Conservation (phyloP, 495 filamentous ascomycete species). For the Tricharina praecox region DNA sequence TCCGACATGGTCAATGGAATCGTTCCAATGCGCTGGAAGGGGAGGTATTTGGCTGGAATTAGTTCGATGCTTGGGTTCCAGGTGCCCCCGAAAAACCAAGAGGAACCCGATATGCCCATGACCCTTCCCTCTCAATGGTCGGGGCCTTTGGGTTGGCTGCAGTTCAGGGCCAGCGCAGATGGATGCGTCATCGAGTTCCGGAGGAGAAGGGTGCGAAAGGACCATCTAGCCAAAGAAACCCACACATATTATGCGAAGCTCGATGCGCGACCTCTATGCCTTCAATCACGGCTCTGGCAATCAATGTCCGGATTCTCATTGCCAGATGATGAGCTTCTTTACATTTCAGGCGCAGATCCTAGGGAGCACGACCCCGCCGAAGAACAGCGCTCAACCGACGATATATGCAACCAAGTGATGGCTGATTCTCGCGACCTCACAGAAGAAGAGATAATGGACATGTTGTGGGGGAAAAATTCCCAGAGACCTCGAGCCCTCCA, state of each 20-base stretch:
- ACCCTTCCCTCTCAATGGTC: constrained; percentile 17
- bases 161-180: constrained; percentile 18
- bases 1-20: constrained; percentile 18
- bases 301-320: constrained; percentile 10
- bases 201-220: neutral
- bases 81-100: neutral
- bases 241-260: constrained; percentile 4
- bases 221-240: neutral
- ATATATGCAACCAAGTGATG: constrained; percentile 2
- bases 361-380: neutral
- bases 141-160: constrained; percentile 20
- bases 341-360: constrained; percentile 4
- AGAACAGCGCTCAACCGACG: neutral
- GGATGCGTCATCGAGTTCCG: constrained; percentile 20
- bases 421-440: neutral
- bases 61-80: constrained; percentile 22
- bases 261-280: neutral
- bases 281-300: constrained; percentile 13
- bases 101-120: constrained; percentile 12
- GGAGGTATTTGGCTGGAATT: constrained; percentile 16
- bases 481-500: constrained; percentile 1
- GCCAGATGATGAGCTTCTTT: constrained; percentile 3
- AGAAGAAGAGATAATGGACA: constrained; percentile 3
- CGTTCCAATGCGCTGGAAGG: constrained; percentile 23
- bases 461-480: constrained; percentile 3